Base-by-base conservation (phyloP, 176 grass and related monocot species). In the Pharus latifolius region DNA sequence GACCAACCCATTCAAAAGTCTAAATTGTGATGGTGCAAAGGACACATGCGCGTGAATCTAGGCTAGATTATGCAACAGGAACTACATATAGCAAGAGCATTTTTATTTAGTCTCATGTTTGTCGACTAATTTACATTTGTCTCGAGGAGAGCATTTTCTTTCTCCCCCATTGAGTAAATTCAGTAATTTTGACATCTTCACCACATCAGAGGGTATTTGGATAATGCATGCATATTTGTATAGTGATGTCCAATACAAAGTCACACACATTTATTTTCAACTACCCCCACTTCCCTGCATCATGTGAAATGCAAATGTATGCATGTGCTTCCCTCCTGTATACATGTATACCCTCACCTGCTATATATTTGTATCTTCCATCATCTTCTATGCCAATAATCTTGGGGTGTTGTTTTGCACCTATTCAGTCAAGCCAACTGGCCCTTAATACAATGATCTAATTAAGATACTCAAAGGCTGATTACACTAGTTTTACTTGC, bases 301-400 rank as follows among this genome's bases (percentile, higher is more conserved):
- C 15, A 40, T 15, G 67, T 10, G 55, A 51, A 27, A 32, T 38
- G 51, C 18, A 22, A 56, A 38, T 6, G 26, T 42, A 24, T 41
- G 62, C 59, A 76, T 54, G 48, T 65, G 73, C 47, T 27, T 5
- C 10, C 57, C 42, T 76, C 44, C 34, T 74, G 20, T 38, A 13
- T 61, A 37, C 14, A 2, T 35, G 3, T 32, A 51, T 35, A 15
- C 44, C 12, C 56, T 60, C 72, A 38, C 71, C 5, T 30, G 24
- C 56, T 40, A 17, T 4, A 38, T 47, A 6, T 18, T 46, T 45
- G 23, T 3, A 9, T 37, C 5, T 10, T 30, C 13, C 35, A 9
- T 65, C 24, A 66, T 46, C 63, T 15, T 66, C 44, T 20, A 8
- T 19, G 17, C 17, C 44, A 65, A 17, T 6, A 3, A 3, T 52